phyloP scores from a whole-genome alignment of 2,329 filamentous ascomycete genomes.

The Neonectria ditissima region DNA sequence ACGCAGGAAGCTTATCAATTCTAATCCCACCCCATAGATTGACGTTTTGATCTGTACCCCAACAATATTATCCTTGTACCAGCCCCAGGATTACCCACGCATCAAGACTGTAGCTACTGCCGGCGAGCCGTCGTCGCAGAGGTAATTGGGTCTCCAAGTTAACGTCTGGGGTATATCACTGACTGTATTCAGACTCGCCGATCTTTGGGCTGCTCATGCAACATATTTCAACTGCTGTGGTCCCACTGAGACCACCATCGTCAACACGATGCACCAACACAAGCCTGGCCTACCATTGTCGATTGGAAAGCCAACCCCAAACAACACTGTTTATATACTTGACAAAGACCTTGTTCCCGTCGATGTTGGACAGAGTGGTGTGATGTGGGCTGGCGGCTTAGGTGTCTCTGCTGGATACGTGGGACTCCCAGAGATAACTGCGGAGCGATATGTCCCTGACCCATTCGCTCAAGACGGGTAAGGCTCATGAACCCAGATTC shows the following conservation, averaged over 20 bases:
- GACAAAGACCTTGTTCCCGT: conserved; percentile 60
- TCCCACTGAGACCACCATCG: conserved; percentile 69
- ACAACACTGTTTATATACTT: conserved; percentile 67
- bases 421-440: conserved; percentile 63
- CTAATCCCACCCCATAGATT: conserved; percentile 49
- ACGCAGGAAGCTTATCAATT: background rate
- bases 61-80: conserved; percentile 64
- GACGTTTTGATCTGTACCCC: conserved; percentile 68
- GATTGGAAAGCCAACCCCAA: conserved; percentile 67
- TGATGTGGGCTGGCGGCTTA: conserved; percentile 66
- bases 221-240: conserved; percentile 69
- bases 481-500: no score
- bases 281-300: conserved; percentile 60
- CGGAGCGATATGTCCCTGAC: conserved; percentile 61
- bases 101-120: conserved; percentile 65
- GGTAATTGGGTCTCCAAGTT: conserved; percentile 44
- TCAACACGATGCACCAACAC: conserved; percentile 62
- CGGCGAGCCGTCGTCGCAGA: conserved; percentile 63
- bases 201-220: conserved; percentile 62
- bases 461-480: conserved; percentile 64
- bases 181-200: conserved; percentile 54
- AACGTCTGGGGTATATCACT: background rate
- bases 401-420: conserved; percentile 68
- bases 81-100: conserved; percentile 58
- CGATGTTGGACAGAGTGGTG: conserved; percentile 59